A percentile compares a stretch with the other conserved stretches of the same genome.
These are phyloP conservation scores for Pseudogymnoascus sp. DNA, from an alignment of 2,329 filamentous ascomycete genomes.

Conservation along the genomic window DNA sequence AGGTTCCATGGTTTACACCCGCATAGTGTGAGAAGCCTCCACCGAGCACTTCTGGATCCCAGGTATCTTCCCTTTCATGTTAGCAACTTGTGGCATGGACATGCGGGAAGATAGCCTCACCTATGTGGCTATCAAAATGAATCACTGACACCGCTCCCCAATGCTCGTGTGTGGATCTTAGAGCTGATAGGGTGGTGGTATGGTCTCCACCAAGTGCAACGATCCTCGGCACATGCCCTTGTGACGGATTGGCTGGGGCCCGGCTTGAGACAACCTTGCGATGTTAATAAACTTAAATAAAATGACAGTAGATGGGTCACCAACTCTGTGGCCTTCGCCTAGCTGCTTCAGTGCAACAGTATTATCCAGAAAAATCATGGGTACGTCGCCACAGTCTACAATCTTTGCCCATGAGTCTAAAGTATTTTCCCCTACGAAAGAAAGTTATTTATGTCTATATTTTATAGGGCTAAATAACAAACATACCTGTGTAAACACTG, in stretches of 20 bases:
- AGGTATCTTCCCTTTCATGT: conserved; percentile 34
- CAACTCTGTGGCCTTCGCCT: conserved; percentile 10
- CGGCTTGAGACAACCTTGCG: conserved; percentile 37
- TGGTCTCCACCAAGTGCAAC: conserved; percentile 17
- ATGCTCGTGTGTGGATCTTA: conserved; percentile 8
- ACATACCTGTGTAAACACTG: conserved; percentile 37
- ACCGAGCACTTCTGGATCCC: conserved; percentile 43
- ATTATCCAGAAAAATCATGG: conserved; percentile 38
- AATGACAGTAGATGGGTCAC: not conserved
- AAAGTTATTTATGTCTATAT: conserved; percentile 20
- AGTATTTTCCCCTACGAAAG: conserved; percentile 26
- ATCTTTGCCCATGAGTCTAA: conserved; percentile 37
- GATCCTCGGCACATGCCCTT: conserved; percentile 7
- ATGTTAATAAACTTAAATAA: conserved; percentile 34
- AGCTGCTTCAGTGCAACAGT: conserved; percentile 12
- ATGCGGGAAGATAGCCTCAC: not conserved
- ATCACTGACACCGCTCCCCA: conserved; percentile 14
- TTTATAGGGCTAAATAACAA: conserved; percentile 12
- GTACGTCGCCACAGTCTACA: conserved; percentile 42
- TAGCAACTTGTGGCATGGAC: not conserved
- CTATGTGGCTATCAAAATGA: conserved; percentile 14
- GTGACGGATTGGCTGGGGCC: not conserved
- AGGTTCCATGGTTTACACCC: conserved; percentile 26
- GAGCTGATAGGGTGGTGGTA: conserved; percentile 12
- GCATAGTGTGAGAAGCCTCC: conserved; percentile 21